Base-by-base conservation (phyloP, 352 stramenopile genomes). In the Phytophthora citrophthora region DNA sequence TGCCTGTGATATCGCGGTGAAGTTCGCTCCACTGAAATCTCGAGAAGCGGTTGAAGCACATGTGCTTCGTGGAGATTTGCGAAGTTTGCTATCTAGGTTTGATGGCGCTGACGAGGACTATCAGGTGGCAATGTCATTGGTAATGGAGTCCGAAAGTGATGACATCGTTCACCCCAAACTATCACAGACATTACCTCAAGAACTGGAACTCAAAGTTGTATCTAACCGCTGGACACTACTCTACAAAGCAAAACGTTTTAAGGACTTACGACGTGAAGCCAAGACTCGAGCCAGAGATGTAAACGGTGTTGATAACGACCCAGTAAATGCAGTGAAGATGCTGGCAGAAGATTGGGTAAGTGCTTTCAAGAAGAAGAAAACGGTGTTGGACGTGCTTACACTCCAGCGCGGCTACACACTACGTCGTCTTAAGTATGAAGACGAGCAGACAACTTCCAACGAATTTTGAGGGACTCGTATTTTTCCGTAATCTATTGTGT, bases 181-280 rank as follows among this genome's bases (percentile, higher is more conserved):
- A 6, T 0, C 31, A 15, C 18, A 12, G 31, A 51, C 3, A 38
- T 44, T 87, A 23, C 12, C 49, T 5, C 51, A 73, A 16, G 29
- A 70, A 5, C 24, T 91, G 7, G 48, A 80, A 26, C 29, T 77
- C 13, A 90, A 91, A 56, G 38, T 71, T 4, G 6, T 78, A 1
- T 60, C 70, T 2, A 91, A 90, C 55, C 70, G 53, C 29, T 91
- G 80, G 78, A 79, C 83, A 18, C 60, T 78, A 32, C 31, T 86
- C 13, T 91, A 85, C 41, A 70, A 61, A 31, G 39, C 47, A 18
- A 85, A 82, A 27, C 53, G 46, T 10, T 79, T 77, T 38, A 79
- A 84, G 39, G 54, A 83, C 18, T 49, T 91, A 5, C 68, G 73
- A 46, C 66, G 64, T 3, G 70, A 86, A 26, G 76, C 66, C 26